These are phyloP conservation scores for Exophiala alcalophila DNA, from an alignment of 2,329 filamentous ascomycete genomes.

Conservation along the genomic window DNA sequence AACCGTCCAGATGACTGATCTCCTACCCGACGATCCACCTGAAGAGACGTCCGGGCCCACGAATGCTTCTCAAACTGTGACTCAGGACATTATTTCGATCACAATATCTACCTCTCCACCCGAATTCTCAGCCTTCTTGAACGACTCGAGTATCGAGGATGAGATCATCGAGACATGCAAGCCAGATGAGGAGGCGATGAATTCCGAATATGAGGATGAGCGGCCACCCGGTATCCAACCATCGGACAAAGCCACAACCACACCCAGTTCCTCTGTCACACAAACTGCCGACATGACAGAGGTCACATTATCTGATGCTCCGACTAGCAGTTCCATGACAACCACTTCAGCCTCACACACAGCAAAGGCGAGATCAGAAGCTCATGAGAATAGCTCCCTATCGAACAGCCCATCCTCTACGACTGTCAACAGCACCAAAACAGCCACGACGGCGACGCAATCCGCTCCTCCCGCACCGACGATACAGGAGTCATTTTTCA, in stretches of 20 bases:
- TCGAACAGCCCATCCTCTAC: constrained; percentile 10
- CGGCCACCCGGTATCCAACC: not conserved
- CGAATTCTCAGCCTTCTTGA: constrained; percentile 5
- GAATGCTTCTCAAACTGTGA: not conserved
- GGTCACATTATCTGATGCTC: not conserved
- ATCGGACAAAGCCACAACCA: constrained; percentile 3
- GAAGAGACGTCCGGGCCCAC: too few relatives aligned
- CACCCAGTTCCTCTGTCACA: not conserved
- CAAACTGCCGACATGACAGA: not conserved
- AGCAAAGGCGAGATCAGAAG: constrained; percentile 9
- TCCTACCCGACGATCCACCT: too few relatives aligned
- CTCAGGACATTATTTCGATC: constrained; percentile 1
- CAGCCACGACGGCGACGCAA: constrained; percentile 44
- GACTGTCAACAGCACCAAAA: constrained; percentile 23
- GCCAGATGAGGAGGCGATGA: not conserved
- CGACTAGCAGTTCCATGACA: not conserved
- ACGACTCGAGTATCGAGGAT: not conserved
- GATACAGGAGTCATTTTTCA: constrained; percentile 97
- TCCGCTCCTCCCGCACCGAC: constrained; percentile 65
- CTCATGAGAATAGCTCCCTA: constrained; percentile 5
- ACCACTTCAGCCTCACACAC: not conserved
- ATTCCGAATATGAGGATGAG: not conserved
- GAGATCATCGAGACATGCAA: constrained; percentile 4
- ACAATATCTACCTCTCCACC: constrained; percentile 11
- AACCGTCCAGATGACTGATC: not conserved